A percentile compares a stretch with the other conserved stretches of the same genome.
phyloP scores from a whole-genome alignment of 1,284 basidiomycete genomes.

The Naganishia cerealis region DNA sequence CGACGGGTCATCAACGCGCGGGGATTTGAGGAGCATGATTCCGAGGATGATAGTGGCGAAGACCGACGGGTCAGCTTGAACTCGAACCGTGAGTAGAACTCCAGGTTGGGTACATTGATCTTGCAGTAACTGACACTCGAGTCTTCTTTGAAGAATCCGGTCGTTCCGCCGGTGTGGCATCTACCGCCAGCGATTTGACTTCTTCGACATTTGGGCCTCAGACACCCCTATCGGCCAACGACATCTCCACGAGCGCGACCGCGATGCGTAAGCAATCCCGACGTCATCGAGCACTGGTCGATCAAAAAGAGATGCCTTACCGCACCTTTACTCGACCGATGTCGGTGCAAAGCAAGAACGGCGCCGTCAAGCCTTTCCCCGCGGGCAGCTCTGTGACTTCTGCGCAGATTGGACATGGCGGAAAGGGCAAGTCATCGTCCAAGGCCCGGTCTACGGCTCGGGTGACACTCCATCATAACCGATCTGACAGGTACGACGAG shows the following conservation, averaged over 20 bases:
- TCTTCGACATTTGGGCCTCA: slow-evolving; percentile 7
- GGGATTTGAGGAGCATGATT: neutral
- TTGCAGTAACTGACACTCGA: neutral
- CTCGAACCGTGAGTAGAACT: slow-evolving; percentile 14
- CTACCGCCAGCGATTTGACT: slow-evolving; percentile 18
- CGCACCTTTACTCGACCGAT: slow-evolving; percentile 4
- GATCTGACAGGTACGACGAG: neutral
- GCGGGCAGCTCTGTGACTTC: neutral
- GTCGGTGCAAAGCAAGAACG: neutral
- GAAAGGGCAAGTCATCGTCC: neutral
- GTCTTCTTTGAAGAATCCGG: slow-evolving; percentile 1
- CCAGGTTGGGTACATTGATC: neutral
- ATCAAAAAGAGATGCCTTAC: neutral
- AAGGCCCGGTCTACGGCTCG: slow-evolving; percentile 1
- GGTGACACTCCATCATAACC: neutral
- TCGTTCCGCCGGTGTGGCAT: slow-evolving; percentile 14
- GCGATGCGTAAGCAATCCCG: neutral
- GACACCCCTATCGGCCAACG: slow-evolving; percentile 9
- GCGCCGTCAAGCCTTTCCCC: neutral
- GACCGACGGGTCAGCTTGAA: slow-evolving; percentile 24
- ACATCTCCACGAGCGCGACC: slow-evolving; percentile 5
- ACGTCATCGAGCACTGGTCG: neutral
- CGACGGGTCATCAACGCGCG: neutral
- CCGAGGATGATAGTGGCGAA: slow-evolving; percentile 1
- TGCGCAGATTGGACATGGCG: too few species aligned